These are phyloP conservation scores for Sarocladium brachiariae DNA, from an alignment of 2,329 filamentous ascomycete species.

Conservation along the genomic window DNA sequence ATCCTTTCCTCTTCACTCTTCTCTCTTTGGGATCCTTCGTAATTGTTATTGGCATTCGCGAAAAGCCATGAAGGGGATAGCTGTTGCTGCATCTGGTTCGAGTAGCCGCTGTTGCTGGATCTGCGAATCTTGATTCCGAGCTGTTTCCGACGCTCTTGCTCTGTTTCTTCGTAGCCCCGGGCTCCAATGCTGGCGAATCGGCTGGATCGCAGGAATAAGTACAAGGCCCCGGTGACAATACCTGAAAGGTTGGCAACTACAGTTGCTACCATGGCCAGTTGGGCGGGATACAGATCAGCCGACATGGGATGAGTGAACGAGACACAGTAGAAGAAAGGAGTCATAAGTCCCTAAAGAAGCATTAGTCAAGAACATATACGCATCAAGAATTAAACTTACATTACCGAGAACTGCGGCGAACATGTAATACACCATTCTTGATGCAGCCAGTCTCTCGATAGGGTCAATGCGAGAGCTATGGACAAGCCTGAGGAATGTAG, in stretches of 20 bases:
- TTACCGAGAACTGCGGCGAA: constrained; percentile 48
- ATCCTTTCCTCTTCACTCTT: constrained; percentile 26
- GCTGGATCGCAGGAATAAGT: constrained; percentile 60
- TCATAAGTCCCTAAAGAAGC: constrained; percentile 44
- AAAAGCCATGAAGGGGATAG: constrained; percentile 12
- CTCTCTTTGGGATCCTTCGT: constrained; percentile 12
- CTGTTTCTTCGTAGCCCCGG: constrained; percentile 30
- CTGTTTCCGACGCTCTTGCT: constrained; percentile 3
- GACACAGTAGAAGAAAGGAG: constrained; percentile 58
- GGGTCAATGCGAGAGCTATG: constrained; percentile 47
- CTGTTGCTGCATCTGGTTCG: constrained; percentile 16
- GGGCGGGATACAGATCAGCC: constrained; percentile 16
- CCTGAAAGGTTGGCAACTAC: constrained; percentile 61
- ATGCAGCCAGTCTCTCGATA: constrained; percentile 55
- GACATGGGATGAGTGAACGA: constrained; percentile 29
- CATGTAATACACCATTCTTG: constrained; percentile 64
- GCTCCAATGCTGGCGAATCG: constrained; percentile 48
- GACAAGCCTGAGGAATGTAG: constrained; percentile 52
- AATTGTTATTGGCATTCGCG: constrained; percentile 3
- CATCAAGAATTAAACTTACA: constrained; percentile 34
- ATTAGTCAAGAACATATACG: constrained; percentile 20
- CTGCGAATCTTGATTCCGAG: constrained; percentile 9
- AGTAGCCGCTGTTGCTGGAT: constrained; percentile 11
- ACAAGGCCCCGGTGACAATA: constrained; percentile 56
- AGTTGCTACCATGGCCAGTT: constrained; percentile 54